Evolutionary conservation across 2,329 filamentous ascomycete species (phyloP).

Genomic region (Alternaria atra): DNA sequence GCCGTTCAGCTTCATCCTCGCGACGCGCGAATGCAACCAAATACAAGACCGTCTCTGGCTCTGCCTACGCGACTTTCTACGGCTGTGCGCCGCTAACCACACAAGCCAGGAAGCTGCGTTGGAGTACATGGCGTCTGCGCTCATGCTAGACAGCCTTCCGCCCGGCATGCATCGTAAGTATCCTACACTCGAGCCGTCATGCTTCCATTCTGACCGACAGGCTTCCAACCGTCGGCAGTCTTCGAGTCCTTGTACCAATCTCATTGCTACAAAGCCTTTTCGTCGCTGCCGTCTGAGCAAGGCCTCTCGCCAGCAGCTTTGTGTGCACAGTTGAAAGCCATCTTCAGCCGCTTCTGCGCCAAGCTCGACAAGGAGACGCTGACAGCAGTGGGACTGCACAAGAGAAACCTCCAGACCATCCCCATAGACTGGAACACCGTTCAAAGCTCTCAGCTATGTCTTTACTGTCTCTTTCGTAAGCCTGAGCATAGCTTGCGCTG

Average conservation of each 20-base stretch:
- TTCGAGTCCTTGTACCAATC: constrained; percentile 10
- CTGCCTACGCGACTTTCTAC: constrained; percentile 13
- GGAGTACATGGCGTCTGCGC: constrained; percentile 10
- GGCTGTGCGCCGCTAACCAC: constrained; percentile 6
- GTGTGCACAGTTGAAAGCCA: neutral
- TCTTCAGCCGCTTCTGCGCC: constrained; percentile 7
- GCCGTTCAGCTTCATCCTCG: constrained; percentile 17
- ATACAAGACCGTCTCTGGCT: constrained; percentile 13
- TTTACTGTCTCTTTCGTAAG: constrained; percentile 20
- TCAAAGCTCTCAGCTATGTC: constrained; percentile 12
- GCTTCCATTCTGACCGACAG: neutral
- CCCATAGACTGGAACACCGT: constrained; percentile 16
- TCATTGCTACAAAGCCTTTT: constrained; percentile 12
- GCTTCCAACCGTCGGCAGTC: constrained; percentile 5
- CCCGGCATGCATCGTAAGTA: constrained; percentile 21
- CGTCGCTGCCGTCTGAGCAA: neutral
- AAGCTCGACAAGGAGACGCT: constrained; percentile 4
- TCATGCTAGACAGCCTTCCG: constrained; percentile 16
- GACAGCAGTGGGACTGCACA: constrained; percentile 11
- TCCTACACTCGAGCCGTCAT: constrained; percentile 6
- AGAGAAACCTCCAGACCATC: constrained; percentile 13
- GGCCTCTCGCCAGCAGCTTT: neutral
- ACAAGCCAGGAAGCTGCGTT: constrained; percentile 12
- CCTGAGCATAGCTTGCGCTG: constrained; percentile 19
- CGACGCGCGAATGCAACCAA: constrained; percentile 10